Percentiles rank a stretch among this genome's conserved stretches.
Evolutionary conservation across 208 protist species (phyloP).

Genomic region (Acanthamoeba polyphaga): DNA sequence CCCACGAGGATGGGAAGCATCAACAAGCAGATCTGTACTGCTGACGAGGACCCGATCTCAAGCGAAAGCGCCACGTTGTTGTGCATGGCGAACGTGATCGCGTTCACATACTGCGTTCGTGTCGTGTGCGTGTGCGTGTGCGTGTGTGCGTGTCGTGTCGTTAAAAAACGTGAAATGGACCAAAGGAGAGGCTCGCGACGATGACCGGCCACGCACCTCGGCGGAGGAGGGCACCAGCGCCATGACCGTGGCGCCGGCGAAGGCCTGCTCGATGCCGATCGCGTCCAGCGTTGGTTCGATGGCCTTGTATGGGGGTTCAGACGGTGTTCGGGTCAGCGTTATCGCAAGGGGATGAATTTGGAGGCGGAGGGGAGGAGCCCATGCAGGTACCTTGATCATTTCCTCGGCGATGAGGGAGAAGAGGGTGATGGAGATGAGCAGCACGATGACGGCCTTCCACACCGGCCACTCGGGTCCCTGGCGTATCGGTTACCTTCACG

Average conservation of each 20-base stretch:
- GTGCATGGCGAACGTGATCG: constrained; percentile 83
- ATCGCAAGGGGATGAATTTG: too few relatives aligned
- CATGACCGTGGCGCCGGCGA: constrained; percentile 87
- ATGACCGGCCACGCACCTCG: constrained; percentile 47
- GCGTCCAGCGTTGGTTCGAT: constrained; percentile 83
- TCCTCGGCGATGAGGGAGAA: constrained; percentile 81
- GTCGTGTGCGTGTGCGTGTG: too few relatives aligned
- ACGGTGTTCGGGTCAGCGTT: too few relatives aligned
- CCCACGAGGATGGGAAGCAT: neutral
- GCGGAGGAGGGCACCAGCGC: constrained; percentile 87
- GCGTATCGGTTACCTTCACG: neutral
- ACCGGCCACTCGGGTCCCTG: constrained; percentile 82
- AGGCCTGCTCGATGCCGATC: constrained; percentile 82
- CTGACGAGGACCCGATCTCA: constrained; percentile 86
- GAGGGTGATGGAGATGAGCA: constrained; percentile 71
- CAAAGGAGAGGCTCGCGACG: neutral
- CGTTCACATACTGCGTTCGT: constrained; percentile 84
- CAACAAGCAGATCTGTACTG: constrained; percentile 81
- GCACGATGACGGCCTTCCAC: constrained; percentile 79
- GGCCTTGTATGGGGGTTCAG: neutral
- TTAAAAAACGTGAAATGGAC: too few relatives aligned
- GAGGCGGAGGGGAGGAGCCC: too few relatives aligned
- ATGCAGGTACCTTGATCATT: neutral
- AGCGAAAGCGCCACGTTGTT: constrained; percentile 87
- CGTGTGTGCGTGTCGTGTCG: too few relatives aligned